Evolutionary conservation across 192 early-diverging fungal genomes (phyloP), one percentile per base, ranked within the genome.

Genomic region (Backusella morwellensis): DNA sequence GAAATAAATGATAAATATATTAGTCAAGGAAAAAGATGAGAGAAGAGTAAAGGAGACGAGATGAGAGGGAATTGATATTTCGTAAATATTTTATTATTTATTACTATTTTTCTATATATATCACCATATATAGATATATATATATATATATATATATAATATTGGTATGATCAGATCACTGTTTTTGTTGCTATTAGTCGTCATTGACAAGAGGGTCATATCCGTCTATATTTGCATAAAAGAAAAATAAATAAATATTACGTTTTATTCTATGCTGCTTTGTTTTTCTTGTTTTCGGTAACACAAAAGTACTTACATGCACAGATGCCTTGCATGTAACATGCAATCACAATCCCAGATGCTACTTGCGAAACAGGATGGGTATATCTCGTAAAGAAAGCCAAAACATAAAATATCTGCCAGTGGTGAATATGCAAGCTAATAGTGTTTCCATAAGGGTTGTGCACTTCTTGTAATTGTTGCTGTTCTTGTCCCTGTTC

Each of bases 351-450:
- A 38, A 95, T 82, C 2, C 94, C 94, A 6, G 88, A 91, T 50
- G 87, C 92, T 4, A 90, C 85, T 59, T 86, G 84, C 15, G 94
- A 95, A 19, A 91, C 88, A 74, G 88, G 87, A 78, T 91, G 75
- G 72, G 89, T 85, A 73, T 93, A 95, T 26, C 80, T 42, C 14
- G 93, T 94, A 74, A 94, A 95, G 71, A 93, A 95, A 6, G 92
- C 92, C n/a, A 95, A 78, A 11, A 82, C 85, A 82, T 95, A 95
- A 76, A 95, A 95, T 47, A 95, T 88, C 75, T 93, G 92, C 94
- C 94, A 95, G 72, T 95, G 94, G 76, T 95, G 94, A 44, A 92
- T 75, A 77, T 95, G 94, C 42, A 93, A 76, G 12, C 63, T 34
- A 32, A 81, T 80, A 15, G 72, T 74, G 4, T 72, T 71, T 12